Conservation (phyloP, 2,329 filamentous ascomycete genomes). For the Cercospora zeae-maydis region DNA sequence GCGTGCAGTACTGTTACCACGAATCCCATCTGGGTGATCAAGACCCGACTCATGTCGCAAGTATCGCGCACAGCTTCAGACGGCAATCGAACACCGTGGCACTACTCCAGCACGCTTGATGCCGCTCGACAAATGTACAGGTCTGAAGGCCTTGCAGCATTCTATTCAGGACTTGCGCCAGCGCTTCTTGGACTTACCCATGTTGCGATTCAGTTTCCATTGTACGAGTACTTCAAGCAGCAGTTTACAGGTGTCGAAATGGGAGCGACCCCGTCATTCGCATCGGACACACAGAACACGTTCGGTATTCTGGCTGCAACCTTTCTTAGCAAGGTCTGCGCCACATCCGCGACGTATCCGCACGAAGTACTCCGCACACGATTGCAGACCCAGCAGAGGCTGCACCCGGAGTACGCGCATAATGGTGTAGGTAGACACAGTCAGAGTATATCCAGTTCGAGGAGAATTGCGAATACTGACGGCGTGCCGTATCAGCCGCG, state of each 20-base stretch:
- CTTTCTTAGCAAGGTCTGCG: constrained; percentile 88
- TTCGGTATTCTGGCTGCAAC: constrained; percentile 81
- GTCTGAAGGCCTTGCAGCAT: constrained; percentile 80
- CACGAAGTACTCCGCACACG: constrained; percentile 94
- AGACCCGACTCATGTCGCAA: constrained; percentile 96
- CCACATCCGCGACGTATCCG: constrained; percentile 92
- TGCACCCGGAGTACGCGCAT: constrained; percentile 44
- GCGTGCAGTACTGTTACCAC: constrained; percentile 90
- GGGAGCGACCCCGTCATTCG: constrained; percentile 58
- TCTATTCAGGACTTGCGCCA: constrained; percentile 92
- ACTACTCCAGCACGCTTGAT: constrained; percentile 85
- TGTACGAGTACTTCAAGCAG: constrained; percentile 90
- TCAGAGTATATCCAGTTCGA: constrained; percentile 33
- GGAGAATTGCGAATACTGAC: constrained; percentile 45
- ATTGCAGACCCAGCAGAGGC: constrained; percentile 85
- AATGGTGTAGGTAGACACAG: constrained; percentile 48
- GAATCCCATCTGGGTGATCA: constrained; percentile 99
- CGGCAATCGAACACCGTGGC: constrained; percentile 69
- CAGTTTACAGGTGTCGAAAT: constrained; percentile 86
- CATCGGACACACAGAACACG: constrained; percentile 60
- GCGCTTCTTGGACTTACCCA: constrained; percentile 89
- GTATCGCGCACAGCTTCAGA: constrained; percentile 57
- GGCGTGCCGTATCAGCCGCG: constrained; percentile 52
- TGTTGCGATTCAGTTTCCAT: constrained; percentile 93
- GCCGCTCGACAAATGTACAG: constrained; percentile 95